A percentile compares a stretch with the other conserved stretches of the same genome.
phyloP scores from a whole-genome alignment of 2,329 filamentous ascomycete genomes.

The Pseudogymnoascus sp. region DNA sequence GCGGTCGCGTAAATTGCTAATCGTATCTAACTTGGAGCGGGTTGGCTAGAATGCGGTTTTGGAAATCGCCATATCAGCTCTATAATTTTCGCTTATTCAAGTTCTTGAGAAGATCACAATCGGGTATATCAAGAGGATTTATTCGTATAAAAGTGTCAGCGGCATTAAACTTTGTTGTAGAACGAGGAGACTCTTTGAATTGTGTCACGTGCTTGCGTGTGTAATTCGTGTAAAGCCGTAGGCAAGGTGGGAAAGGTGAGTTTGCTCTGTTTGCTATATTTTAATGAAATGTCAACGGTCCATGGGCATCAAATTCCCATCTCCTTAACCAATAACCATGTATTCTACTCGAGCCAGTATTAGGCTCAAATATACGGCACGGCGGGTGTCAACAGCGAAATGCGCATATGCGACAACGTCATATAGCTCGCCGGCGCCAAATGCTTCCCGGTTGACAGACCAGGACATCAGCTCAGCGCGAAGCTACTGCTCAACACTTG shows the following conservation, averaged over 20 bases:
- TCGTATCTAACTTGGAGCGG: neutral
- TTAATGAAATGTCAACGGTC: neutral
- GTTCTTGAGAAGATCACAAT: neutral
- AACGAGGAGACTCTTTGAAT: neutral
- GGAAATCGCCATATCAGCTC: neutral
- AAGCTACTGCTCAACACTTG: conserved; percentile 27
- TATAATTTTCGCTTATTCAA: neutral
- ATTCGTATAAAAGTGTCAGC: neutral
- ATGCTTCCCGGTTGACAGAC: conserved; percentile 25
- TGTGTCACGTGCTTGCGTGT: neutral
- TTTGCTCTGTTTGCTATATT: conserved; percentile 6
- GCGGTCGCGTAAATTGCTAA: conserved; percentile 7
- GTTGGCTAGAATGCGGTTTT: conserved; percentile 1
- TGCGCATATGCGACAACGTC: conserved; percentile 25
- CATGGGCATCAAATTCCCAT: neutral
- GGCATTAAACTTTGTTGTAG: neutral
- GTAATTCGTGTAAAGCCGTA: neutral
- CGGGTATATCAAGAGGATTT: neutral
- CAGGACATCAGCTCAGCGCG: conserved; percentile 27
- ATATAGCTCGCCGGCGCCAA: conserved; percentile 25
- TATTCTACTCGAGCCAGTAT: conserved; percentile 19
- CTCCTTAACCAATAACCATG: conserved; percentile 16
- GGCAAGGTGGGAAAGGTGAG: neutral
- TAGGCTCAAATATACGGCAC: conserved; percentile 18
- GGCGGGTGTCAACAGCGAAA: conserved; percentile 10